These are phyloP conservation scores for Acorus calamus DNA, from an alignment of 106 monocot genomes.

Conservation along the genomic window DNA sequence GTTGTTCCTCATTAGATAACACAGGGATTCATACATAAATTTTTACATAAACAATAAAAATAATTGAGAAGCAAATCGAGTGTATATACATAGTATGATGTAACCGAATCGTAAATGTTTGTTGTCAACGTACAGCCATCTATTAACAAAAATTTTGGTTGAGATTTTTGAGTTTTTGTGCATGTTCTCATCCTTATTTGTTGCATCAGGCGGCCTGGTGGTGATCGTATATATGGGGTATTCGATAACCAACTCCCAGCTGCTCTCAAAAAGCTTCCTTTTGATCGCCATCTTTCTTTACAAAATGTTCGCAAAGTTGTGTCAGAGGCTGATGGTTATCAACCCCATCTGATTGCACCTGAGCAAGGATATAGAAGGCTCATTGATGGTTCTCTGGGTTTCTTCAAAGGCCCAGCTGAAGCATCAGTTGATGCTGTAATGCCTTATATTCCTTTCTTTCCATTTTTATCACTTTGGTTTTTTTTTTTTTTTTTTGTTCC, in stretches of 20 bases:
- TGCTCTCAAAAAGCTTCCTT: conserved; percentile 85
- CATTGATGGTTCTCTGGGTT: conserved; percentile 75
- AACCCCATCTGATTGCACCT: conserved; percentile 87
- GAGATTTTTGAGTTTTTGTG: not conserved
- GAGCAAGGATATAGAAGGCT: conserved; percentile 95
- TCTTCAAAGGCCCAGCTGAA: conserved; percentile 92
- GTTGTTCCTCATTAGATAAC: no score
- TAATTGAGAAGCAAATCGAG: no score
- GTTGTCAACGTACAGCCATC: no score
- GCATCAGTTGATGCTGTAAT: conserved; percentile 89
- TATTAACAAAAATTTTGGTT: not conserved
- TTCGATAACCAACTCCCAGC: conserved; percentile 87
- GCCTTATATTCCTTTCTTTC: not conserved
- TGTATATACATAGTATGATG: no score
- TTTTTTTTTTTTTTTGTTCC: not conserved
- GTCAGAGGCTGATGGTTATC: conserved; percentile 93
- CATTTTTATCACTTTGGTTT: not conserved
- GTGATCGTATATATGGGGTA: conserved; percentile 89
- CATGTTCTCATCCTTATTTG: conserved; percentile 1
- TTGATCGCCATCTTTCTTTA: conserved; percentile 86
- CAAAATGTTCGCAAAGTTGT: conserved; percentile 81
- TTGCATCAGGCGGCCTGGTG: conserved; percentile 71
- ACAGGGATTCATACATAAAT: no score
- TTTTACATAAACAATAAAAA: no score
- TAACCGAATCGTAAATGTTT: no score